Evolutionary conservation across 2,329 filamentous ascomycete genomes (phyloP).

Genomic region (Neofusicoccum cordaticola): DNA sequence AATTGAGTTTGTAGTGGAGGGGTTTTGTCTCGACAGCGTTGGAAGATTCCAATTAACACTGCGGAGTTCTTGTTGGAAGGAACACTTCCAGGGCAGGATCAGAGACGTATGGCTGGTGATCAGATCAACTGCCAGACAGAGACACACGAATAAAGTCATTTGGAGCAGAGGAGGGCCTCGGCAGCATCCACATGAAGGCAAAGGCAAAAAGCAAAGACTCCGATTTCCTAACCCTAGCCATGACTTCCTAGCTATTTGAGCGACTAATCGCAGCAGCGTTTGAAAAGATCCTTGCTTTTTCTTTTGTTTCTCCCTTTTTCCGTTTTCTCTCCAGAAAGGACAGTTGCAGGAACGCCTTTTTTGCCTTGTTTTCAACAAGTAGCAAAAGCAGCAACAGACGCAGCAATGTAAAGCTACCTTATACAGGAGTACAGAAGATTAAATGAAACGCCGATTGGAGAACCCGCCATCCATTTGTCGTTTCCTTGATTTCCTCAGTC

Average conservation of each 20-base stretch:
- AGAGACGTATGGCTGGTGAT: too few relatives aligned
- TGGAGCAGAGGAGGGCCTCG: too few relatives aligned
- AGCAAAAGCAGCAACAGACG: not conserved
- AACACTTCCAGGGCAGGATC: too few relatives aligned
- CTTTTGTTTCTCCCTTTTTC: not conserved
- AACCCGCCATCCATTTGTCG: not conserved
- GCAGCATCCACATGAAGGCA: too few relatives aligned
- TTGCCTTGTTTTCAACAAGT: not conserved
- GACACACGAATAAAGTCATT: too few relatives aligned
- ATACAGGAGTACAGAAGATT: not conserved
- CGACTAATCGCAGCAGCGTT: not conserved
- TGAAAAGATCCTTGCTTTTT: not conserved
- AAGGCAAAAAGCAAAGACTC: too few relatives aligned
- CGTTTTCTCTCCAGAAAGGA: not conserved
- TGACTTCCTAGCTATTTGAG: not conserved
- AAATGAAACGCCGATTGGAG: not conserved
- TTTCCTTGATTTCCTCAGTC: not conserved
- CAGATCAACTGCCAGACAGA: too few relatives aligned
- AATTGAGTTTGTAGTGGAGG: too few relatives aligned
- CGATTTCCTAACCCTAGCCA: too few relatives aligned
- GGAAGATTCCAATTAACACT: too few relatives aligned
- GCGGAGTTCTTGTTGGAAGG: too few relatives aligned
- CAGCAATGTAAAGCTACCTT: not conserved
- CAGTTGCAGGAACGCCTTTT: not conserved
- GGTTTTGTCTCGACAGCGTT: too few relatives aligned